Evolutionary conservation across 148 eudicot genomes (phyloP).

Genomic region (Dianthus caryophyllus): DNA sequence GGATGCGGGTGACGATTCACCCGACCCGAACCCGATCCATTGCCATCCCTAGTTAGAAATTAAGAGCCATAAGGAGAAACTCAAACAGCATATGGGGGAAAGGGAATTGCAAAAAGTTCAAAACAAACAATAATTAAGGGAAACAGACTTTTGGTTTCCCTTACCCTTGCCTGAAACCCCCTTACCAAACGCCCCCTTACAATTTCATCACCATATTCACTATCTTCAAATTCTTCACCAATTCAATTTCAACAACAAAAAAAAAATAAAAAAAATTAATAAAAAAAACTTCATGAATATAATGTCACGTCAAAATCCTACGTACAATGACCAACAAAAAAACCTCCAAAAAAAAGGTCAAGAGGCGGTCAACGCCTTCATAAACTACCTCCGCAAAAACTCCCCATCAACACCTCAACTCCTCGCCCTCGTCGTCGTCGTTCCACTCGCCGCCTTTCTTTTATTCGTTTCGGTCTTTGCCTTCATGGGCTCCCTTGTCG

Average conservation of each 20-base stretch:
- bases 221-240: not conserved
- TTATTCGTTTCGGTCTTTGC: constrained; percentile 41
- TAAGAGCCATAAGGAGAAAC: too few relatives aligned
- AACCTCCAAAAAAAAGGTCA: constrained; percentile 24
- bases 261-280: not conserved
- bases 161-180: too few relatives aligned
- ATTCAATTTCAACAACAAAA: not conserved
- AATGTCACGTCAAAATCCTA: constrained; percentile 18
- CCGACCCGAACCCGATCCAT: too few relatives aligned
- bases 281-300: not conserved
- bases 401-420: constrained; percentile 35
- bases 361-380: constrained; percentile 24
- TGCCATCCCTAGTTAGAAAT: too few relatives aligned
- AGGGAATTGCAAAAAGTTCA: too few relatives aligned
- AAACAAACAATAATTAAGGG: too few relatives aligned
- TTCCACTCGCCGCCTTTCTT: constrained; percentile 47
- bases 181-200: too few relatives aligned
- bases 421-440: constrained; percentile 32
- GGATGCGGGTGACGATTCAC: too few relatives aligned
- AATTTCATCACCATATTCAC: not conserved
- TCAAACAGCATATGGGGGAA: too few relatives aligned
- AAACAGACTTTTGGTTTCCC: too few relatives aligned
- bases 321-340: constrained; percentile 8
- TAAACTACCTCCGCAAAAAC: constrained; percentile 20
- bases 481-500: constrained; percentile 41